Percentiles rank a stretch among this genome's conserved stretches.
Evolutionary conservation across 192 early-diverging fungal genomes (phyloP).

Genomic region (Dissophora ornata): DNA sequence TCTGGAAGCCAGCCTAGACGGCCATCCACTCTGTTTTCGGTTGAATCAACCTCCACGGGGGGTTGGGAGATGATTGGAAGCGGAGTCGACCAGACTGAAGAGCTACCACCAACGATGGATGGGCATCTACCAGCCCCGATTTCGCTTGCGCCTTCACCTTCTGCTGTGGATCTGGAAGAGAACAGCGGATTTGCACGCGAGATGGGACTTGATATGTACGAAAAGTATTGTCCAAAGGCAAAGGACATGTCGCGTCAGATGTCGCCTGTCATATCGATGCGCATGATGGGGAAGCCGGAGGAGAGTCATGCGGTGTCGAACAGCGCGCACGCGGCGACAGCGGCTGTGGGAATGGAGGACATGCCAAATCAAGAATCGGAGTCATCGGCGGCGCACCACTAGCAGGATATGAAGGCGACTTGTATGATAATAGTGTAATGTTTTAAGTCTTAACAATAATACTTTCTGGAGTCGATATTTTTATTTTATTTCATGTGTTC

Average conservation of each 20-base stretch:
- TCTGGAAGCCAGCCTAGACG: no score
- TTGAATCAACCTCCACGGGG: no score
- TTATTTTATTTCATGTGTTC: no score
- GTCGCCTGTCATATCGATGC: conserved; percentile 26
- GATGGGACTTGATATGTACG: conserved; percentile 35
- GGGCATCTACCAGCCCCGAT: background rate
- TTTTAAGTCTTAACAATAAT: no score
- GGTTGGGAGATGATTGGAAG: no score
- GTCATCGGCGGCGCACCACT: no score
- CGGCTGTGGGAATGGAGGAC: background rate
- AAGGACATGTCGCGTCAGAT: background rate
- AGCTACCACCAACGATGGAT: background rate
- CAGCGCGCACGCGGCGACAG: conserved; percentile 19
- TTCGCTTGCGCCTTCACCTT: background rate
- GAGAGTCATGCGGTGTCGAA: background rate
- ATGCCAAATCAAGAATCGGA: no score
- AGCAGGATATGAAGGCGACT: no score
- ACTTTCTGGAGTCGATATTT: no score
- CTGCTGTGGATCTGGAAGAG: background rate
- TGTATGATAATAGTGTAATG: no score
- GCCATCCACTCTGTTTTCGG: no score
- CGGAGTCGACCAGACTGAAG: no score
- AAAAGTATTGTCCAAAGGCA: background rate
- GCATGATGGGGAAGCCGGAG: conserved; percentile 14
- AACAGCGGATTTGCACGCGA: conserved; percentile 29